Conservation (phyloP, 495 filamentous ascomycete genomes). For the Choiromyces venosus region DNA sequence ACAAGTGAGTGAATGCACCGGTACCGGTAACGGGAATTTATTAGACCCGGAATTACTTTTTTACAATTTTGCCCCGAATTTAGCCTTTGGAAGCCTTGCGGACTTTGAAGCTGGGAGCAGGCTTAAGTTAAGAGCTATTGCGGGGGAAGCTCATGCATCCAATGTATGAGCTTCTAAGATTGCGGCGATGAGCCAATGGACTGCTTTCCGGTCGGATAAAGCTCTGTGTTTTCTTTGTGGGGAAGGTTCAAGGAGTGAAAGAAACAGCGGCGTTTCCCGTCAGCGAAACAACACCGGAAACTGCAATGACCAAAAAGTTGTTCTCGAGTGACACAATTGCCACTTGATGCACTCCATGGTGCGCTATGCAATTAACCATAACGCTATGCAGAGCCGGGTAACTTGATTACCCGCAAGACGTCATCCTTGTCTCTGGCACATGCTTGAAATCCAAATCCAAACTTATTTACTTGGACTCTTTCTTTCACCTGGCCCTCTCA, state of each 20-base stretch:
- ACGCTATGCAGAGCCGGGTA: neutral
- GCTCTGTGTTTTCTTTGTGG: neutral
- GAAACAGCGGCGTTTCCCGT: neutral
- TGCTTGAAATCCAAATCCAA: neutral
- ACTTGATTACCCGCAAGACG: neutral
- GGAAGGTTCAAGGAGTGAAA: neutral
- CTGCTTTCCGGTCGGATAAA: neutral
- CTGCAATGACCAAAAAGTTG: neutral
- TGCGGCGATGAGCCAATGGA: neutral
- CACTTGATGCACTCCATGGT: too few species aligned
- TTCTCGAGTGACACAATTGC: neutral
- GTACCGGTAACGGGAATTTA: neutral
- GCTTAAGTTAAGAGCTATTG: neutral
- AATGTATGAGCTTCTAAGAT: neutral
- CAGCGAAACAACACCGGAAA: neutral
- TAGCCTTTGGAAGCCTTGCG: neutral
- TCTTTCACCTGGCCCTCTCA: constrained; percentile 8
- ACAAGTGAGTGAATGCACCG: neutral
- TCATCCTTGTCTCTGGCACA: neutral
- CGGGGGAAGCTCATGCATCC: neutral
- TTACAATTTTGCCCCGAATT: neutral
- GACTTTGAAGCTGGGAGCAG: neutral
- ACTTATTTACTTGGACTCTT: neutral
- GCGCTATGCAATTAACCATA: neutral
- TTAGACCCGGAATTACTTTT: neutral